A percentile compares a stretch with the other conserved stretches of the same genome.
phyloP scores from a whole-genome alignment of 305 asterid species.

The Euphrasia arctica region DNA sequence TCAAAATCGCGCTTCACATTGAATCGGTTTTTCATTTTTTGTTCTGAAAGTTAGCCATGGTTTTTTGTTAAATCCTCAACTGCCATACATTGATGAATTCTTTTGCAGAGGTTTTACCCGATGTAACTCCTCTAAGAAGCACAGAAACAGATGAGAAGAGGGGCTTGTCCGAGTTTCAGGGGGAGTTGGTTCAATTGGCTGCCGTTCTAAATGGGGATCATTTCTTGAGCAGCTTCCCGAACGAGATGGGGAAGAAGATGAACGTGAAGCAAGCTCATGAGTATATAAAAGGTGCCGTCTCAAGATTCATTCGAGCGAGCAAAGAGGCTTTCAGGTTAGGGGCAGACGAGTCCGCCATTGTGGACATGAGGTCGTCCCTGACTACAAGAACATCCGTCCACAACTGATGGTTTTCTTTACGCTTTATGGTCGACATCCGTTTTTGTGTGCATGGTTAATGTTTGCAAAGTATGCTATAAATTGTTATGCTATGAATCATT shows the following conservation, averaged over 20 bases:
- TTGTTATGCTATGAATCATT: neutral
- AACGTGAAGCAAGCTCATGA: constrained; percentile 63
- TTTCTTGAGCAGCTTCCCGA: constrained; percentile 55
- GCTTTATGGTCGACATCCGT: too few species aligned
- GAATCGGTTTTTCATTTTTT: too few species aligned
- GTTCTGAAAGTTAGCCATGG: neutral
- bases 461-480: neutral
- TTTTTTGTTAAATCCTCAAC: neutral
- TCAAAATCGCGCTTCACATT: too few species aligned
- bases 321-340: constrained; percentile 67
- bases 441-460: too few species aligned
- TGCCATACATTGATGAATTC: neutral
- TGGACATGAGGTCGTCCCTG: constrained; percentile 75
- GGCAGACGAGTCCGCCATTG: constrained; percentile 63
- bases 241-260: constrained; percentile 58
- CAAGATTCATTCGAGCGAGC: constrained; percentile 78
- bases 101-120: constrained; percentile 55
- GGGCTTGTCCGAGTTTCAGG: constrained; percentile 59
- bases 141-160: constrained; percentile 39
- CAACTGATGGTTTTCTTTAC: too few species aligned
- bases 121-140: constrained; percentile 50
- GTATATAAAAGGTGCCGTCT: constrained; percentile 58
- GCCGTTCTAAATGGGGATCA: constrained; percentile 76
- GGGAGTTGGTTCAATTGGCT: constrained; percentile 70
- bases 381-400: constrained; percentile 43